Conservation (phyloP, 1,139 yeast genomes). For the Saccharomycopsis crataegensis region DNA sequence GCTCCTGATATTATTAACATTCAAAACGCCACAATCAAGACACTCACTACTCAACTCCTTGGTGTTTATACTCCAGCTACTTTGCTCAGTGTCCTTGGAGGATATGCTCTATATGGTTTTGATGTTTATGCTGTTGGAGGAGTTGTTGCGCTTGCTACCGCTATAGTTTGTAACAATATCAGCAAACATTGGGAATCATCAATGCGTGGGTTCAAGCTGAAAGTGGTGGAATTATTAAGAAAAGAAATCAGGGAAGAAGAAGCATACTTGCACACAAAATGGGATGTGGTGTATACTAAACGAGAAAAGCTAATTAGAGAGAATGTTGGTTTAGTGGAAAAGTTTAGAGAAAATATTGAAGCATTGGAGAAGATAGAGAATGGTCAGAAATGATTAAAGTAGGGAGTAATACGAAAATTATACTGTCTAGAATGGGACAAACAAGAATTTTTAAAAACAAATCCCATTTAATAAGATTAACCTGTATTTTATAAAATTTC, state of each 20-base stretch:
- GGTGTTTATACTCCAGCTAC: conserved; percentile 17
- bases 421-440: too few relatives aligned
- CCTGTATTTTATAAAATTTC: too few relatives aligned
- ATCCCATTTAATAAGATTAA: too few relatives aligned
- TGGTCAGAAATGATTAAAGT: not conserved
- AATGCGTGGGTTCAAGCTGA: conserved; percentile 11
- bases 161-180: conserved; percentile 12
- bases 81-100: conserved; percentile 9
- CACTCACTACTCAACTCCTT: conserved; percentile 11
- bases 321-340: not conserved
- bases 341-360: conserved; percentile 12
- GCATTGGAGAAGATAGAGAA: conserved; percentile 1
- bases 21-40: conserved; percentile 9
- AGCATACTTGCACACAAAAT: conserved; percentile 2
- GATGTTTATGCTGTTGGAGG: conserved; percentile 13
- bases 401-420: not conserved
- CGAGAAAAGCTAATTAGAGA: not conserved
- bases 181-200: conserved; percentile 7
- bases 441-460: too few relatives aligned
- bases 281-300: conserved; percentile 2
- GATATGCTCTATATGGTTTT: conserved; percentile 14
- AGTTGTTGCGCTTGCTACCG: conserved; percentile 9
- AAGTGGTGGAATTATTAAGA: conserved; percentile 6
- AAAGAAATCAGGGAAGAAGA: conserved; percentile 9
- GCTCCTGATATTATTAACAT: conserved; percentile 7